Percentiles rank a stretch among this genome's conserved stretches.
Evolutionary conservation across 371 early-diverging fungal species (phyloP).

Genomic region (Saksenaea vasiformis): DNA sequence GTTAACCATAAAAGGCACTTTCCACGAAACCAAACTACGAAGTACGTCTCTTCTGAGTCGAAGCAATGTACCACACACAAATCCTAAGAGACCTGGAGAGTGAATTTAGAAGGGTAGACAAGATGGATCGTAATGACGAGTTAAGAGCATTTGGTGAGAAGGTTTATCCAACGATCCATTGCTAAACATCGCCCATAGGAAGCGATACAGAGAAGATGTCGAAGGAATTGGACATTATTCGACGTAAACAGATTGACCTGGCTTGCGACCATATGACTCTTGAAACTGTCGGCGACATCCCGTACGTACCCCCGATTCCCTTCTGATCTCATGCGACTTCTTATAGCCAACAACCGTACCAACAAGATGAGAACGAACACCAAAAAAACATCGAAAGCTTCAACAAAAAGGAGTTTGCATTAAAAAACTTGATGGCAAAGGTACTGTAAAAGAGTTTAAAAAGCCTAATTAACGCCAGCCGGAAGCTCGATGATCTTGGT

Average conservation of each 20-base stretch:
- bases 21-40: too few species aligned
- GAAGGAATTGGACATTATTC: constrained; percentile 32
- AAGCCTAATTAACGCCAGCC: constrained; percentile 15
- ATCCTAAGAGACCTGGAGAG: not conserved
- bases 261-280: constrained; percentile 35
- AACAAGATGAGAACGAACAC: not conserved
- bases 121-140: not conserved
- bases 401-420: constrained; percentile 68
- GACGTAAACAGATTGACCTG: constrained; percentile 30
- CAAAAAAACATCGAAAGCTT: constrained; percentile 27
- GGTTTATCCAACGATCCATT: not conserved
- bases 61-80: not conserved
- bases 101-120: not conserved
- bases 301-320: constrained; percentile 11
- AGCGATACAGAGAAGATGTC: constrained; percentile 30
- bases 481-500: not conserved
- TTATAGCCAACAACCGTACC: not conserved
- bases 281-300: constrained; percentile 25
- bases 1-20: too few species aligned
- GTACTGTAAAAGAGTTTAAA: not conserved
- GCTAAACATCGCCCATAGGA: constrained; percentile 10
- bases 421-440: constrained; percentile 36
- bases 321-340: not conserved
- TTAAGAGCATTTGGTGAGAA: not conserved
- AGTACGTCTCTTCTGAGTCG: not conserved